phyloP scores from a whole-genome alignment of 129 eudicot species.

The Lactuca saligna region DNA sequence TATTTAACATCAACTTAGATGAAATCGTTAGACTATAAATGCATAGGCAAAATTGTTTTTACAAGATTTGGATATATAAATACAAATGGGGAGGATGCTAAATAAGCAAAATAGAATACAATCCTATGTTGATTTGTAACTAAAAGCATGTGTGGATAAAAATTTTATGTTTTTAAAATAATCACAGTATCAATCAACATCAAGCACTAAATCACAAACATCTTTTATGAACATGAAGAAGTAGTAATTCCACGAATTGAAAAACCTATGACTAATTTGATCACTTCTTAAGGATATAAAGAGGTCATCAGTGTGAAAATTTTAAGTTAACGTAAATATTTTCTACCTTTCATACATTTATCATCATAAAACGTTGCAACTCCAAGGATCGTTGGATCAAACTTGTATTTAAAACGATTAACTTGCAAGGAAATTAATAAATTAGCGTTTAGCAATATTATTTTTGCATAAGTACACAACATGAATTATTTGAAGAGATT shows the following conservation, averaged over 20 bases:
- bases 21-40: too few relatives aligned
- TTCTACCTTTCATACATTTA: not conserved
- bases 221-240: not conserved
- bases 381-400: slow-evolving; percentile 3
- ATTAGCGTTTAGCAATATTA: not conserved
- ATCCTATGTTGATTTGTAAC: too few relatives aligned
- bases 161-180: too few relatives aligned
- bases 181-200: not conserved
- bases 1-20: slow-evolving; percentile 5
- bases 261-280: not conserved
- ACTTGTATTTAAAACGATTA: not conserved
- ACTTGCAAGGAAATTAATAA: not conserved
- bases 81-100: too few relatives aligned
- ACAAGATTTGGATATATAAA: too few relatives aligned
- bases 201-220: not conserved
- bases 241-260: not conserved
- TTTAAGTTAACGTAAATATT: not conserved
- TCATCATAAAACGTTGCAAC: not conserved
- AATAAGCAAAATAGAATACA: too few relatives aligned
- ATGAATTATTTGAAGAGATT: not conserved
- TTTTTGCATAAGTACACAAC: not conserved
- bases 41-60: too few relatives aligned
- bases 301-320: not conserved
- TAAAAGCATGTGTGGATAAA: not conserved
- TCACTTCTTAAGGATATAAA: not conserved